phyloP scores from a whole-genome alignment of 176 grass and related monocot genomes.

The Triticum monococcum region DNA sequence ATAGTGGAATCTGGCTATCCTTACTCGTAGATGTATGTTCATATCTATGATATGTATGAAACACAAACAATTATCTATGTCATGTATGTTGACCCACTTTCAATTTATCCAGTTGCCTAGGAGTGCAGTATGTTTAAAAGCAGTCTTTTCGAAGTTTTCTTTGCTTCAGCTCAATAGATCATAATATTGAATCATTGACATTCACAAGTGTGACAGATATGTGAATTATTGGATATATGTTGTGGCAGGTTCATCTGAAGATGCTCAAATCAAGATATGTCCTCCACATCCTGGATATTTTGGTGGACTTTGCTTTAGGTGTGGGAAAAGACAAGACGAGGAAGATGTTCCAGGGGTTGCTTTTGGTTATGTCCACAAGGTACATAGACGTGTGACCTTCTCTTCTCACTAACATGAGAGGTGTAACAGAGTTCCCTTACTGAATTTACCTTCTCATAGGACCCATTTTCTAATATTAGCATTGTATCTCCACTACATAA shows the following conservation, averaged over 20 bases:
- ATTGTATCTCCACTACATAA: background rate
- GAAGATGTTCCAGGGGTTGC: slow-evolving; percentile 77
- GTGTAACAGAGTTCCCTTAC: background rate
- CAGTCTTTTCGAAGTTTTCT: background rate
- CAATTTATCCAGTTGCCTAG: background rate
- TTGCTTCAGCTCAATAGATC: background rate
- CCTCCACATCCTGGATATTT: slow-evolving; percentile 75
- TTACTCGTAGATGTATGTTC: background rate
- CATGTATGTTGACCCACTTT: background rate
- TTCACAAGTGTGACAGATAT: slow-evolving; percentile 11
- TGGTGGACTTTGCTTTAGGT: slow-evolving; percentile 63
- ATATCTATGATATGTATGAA: background rate
- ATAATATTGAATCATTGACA: background rate
- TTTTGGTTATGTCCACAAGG: slow-evolving; percentile 95
- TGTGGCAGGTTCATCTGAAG: slow-evolving; percentile 40
- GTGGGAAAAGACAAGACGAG: slow-evolving; percentile 55
- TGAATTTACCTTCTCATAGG: background rate
- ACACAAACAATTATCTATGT: background rate
- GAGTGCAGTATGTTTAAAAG: background rate
- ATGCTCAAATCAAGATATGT: slow-evolving; percentile 42
- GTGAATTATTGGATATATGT: background rate
- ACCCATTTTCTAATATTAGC: background rate
- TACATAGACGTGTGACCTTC: slow-evolving; percentile 18
- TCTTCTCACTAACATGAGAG: background rate
- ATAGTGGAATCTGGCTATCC: background rate